Evolutionary conservation across 192 early-diverging fungal species (phyloP), one percentile per base, ranked within the genome.

Genomic region (Umbelopsis sp.): DNA sequence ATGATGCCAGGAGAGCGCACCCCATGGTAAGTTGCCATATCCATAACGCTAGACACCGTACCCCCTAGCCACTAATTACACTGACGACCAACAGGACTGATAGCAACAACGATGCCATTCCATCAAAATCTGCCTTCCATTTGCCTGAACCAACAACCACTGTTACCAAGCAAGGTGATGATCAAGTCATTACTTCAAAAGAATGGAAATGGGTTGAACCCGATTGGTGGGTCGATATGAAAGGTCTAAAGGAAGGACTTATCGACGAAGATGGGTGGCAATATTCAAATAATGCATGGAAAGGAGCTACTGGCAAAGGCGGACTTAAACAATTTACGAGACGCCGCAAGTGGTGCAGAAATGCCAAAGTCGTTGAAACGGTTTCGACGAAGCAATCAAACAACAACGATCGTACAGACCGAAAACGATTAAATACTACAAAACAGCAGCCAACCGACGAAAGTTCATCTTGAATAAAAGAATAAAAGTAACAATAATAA

Each of bases 221-320:
- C 3, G 79, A 84, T 50, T 87, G 86, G 86, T 82, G 82, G 68
- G 76, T 87, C 0, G 84, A 87, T 65, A 74, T 81, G 45, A 80
- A 75, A 2, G 68, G 68, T 1, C 68, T 68, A 9, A 25, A 74
- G 10, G 54, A 70, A 32, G 78, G 75, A 41, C 56, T 66, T 16
- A 56, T 77, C 9, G 86, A 87, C 65, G 72, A 75, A 10, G 84
- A 87, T 45, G 86, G 86, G 6, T 87, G 86, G 86, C 79, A 85
- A 69, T 87, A 85, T 49, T 75, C 78, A 32, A 85, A 87, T 56
- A 87, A 87, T 62, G 76, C 80, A 11, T 87, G 86, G 86, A 75
- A 87, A 67, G 76, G 80, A 31, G 75, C 76, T 45, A 73, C 72
- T 26, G 75, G 75, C 25, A 82, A 82, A 36, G 72, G 78, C 45